Evolutionary conservation across 2,329 filamentous ascomycete species (phyloP), one percentile per base, ranked within the genome.

Genomic region (Cladosporium sp.): DNA sequence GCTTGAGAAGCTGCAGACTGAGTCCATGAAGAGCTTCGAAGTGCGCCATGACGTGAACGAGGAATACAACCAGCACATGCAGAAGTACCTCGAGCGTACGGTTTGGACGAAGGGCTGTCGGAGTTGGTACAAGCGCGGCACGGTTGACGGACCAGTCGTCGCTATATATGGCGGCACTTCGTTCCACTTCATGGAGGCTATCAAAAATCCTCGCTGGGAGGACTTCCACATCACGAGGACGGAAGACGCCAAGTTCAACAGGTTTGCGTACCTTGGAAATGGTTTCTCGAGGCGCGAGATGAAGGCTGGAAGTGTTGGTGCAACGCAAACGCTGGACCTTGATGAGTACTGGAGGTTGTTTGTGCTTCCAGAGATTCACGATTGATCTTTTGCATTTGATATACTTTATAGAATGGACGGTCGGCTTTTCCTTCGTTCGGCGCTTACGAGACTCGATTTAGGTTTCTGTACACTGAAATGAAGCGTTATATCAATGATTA

Each of bases 81-180:
- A 80, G 49, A 78, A 79, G 60, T 83, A 85, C 69, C 83, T 86
- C 71, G 77, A 80, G 68, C 72, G 77, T 5, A 84, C 81, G 0
- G 82, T 85, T 2, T 85, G 83, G 72, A 74, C 78, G 6, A 82
- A 81, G 49, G 72, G 76, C 11, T 87, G 85, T 73, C 80, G 80
- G 67, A 84, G 81, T 63, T 87, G 84, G 85, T 87, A 87, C 72
- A 83, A 84, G 71, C 78, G 79, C 36, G 78, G 78, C 44, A 76
- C 72, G 1, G 72, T 77, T 4, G 78, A 83, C 54, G 81, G 82
- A 1, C 64, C 52, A 6, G 61, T 70, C 7, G 36, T 30, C 5
- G 68, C 68, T 18, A 68, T 70, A 61, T 70, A 70, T 49, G 57
- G 63, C 4, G 68, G 67, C 36, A 59, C 58, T 2, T 44, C 36